phyloP scores from a whole-genome alignment of 83 land plant species.

The Picea mariana region DNA sequence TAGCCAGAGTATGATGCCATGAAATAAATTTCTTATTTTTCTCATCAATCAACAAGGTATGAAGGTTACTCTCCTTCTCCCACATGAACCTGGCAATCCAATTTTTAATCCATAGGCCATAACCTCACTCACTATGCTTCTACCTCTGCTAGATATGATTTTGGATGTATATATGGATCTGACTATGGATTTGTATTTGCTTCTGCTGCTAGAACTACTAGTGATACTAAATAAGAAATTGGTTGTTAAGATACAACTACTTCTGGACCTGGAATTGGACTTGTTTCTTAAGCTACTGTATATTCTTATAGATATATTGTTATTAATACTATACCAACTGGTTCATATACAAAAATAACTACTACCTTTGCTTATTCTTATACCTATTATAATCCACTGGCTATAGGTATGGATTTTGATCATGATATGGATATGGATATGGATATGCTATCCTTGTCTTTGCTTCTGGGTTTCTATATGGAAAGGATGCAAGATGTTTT shows the following conservation, averaged over 20 bases:
- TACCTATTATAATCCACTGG: not conserved
- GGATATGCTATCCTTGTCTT: not conserved
- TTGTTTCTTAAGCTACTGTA: not conserved
- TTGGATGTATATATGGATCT: too few relatives aligned
- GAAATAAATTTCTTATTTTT: too few relatives aligned
- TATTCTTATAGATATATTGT: not conserved
- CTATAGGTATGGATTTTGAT: not conserved
- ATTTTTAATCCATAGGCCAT: too few relatives aligned
- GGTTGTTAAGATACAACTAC: slow-evolving; percentile 1
- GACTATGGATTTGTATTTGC: not conserved
- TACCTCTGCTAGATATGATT: too few relatives aligned
- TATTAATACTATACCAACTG: not conserved
- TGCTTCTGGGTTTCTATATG: not conserved
- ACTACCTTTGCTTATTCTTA: not conserved
- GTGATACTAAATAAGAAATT: not conserved
- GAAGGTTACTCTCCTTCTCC: too few relatives aligned
- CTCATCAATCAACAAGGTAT: too few relatives aligned
- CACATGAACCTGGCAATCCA: too few relatives aligned
- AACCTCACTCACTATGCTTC: too few relatives aligned
- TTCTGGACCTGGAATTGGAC: not conserved
- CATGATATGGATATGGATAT: not conserved
- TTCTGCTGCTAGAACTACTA: not conserved
- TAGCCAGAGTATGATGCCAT: too few relatives aligned
- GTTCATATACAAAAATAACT: not conserved
- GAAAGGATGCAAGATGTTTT: not conserved